Conservation (phyloP, 306 rosid species). For the Quercus gilva region DNA sequence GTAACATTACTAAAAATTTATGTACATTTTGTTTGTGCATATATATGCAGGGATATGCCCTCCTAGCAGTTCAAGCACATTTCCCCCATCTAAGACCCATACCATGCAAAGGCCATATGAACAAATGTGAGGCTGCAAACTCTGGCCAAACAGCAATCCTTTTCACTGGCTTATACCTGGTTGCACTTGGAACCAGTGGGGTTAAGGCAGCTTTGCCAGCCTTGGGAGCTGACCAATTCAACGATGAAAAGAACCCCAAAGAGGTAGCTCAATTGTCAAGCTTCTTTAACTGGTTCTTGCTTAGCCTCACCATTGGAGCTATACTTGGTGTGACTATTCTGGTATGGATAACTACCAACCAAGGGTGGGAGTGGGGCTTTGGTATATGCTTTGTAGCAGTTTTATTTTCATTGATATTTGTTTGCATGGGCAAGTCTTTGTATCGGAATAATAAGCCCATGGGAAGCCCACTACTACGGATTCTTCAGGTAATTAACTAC, state of each 20-base stretch:
- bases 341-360: conserved; percentile 58
- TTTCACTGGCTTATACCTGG: conserved; percentile 59
- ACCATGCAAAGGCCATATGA: conserved; percentile 45
- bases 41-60: conserved; percentile 54
- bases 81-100: conserved; percentile 50
- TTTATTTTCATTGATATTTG: conserved; percentile 24
- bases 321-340: conserved; percentile 63
- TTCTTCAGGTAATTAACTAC: conserved; percentile 46
- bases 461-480: conserved; percentile 68
- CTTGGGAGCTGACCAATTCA: conserved; percentile 82
- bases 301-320: conserved; percentile 68
- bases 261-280: conserved; percentile 63
- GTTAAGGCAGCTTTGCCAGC: conserved; percentile 73
- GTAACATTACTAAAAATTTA: no score
- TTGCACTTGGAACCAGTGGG: conserved; percentile 77
- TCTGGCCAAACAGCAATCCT: conserved; percentile 49
- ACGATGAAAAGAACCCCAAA: conserved; percentile 56
- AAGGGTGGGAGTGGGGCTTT: conserved; percentile 75
- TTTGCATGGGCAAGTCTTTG: conserved; percentile 58
- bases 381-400: conserved; percentile 39
- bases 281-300: conserved; percentile 81
- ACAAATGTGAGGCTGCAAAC: conserved; percentile 42
- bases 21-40: neutral
- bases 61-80: conserved; percentile 64
- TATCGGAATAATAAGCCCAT: conserved; percentile 56